Evolutionary conservation across 192 early-diverging fungal species (phyloP).

Genomic region (Linnemannia zychae): DNA sequence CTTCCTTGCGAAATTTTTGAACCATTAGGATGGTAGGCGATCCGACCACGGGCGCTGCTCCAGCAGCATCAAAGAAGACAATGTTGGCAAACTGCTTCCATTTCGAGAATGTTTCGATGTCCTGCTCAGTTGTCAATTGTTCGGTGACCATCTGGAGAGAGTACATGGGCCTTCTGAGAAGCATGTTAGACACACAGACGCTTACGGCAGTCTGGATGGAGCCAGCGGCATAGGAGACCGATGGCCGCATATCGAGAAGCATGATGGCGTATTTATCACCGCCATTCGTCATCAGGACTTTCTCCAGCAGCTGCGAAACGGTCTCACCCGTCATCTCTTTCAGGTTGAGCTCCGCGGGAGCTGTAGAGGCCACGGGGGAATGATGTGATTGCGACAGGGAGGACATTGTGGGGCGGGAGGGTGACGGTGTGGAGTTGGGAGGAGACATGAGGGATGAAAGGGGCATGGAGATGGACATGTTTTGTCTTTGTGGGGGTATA

Average conservation of each 20-base stretch:
- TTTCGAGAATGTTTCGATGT: slow-evolving; percentile 58
- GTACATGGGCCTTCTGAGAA: slow-evolving; percentile 76
- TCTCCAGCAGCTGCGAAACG: slow-evolving; percentile 29
- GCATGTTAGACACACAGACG: slow-evolving; percentile 79
- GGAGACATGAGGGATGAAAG: slow-evolving; percentile 46
- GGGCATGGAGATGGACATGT: slow-evolving; percentile 40
- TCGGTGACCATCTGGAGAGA: slow-evolving; percentile 73
- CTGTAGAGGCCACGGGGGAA: slow-evolving; percentile 6
- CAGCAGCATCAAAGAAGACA: slow-evolving; percentile 76
- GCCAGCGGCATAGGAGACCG: slow-evolving; percentile 63
- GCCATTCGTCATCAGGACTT: slow-evolving; percentile 17
- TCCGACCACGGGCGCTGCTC: slow-evolving; percentile 62
- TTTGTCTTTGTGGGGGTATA: slow-evolving; percentile 35
- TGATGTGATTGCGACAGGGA: slow-evolving; percentile 27
- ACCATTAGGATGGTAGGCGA: slow-evolving; percentile 66
- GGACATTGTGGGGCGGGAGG: slow-evolving; percentile 39
- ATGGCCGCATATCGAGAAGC: slow-evolving; percentile 80
- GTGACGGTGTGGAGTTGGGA: slow-evolving; percentile 16
- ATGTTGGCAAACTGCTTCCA: slow-evolving; percentile 74
- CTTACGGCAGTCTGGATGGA: slow-evolving; percentile 73
- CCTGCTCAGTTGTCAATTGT: slow-evolving; percentile 66
- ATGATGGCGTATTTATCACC: slow-evolving; percentile 56
- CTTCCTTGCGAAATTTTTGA: slow-evolving; percentile 73
- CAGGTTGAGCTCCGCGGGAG: slow-evolving; percentile 34
- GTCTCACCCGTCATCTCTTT: slow-evolving; percentile 14